Base-by-base conservation (phyloP, 2,329 filamentous ascomycete species). In the Trichoderma guizhouense region DNA sequence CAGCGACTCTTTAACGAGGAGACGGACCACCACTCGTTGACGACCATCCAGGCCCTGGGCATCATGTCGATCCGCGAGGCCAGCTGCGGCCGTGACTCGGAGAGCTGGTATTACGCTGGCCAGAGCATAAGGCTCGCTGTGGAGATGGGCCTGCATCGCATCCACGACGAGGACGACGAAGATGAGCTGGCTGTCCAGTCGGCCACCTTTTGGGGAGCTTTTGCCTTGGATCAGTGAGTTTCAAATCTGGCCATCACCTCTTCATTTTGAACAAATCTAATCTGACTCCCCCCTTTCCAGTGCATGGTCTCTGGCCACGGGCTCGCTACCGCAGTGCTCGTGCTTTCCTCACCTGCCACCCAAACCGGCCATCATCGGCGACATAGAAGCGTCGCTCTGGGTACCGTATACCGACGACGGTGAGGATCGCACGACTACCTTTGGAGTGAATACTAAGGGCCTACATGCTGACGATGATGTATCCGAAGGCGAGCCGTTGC, bases 1-100 rank as follows among this genome's bases (percentile, higher is more conserved):
- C 85, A 87, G 73, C 84, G 89, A 11, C 82, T 93, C 0, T 84
- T 93, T 34, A 83, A 87, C 71, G 82, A 87, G 69, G 86, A 90
- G 74, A 79, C 82, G 2, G 83, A 92, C 72, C 87, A 89, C 67
- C 88, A 92, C 73, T 87, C 80, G 7, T 81, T 94, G 34, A 92
- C 91, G 3, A 93, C 90, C 5, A 90, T 93, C 58, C 92, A 94
- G 81, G 92, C 92, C 1, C 82, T 94, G 21, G 91, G 91, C 7
- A 88, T 94, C 76, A 92, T 95, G 91, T 91, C 90, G 7, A 89
- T 93, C 74, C 84, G 92, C 55, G 91, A 94, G 81, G 91, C 90
- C 3, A 93, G 91, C 76, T 90, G 89, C 74, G 91, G 91, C 0
- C 86, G 91, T 39, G 90, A 93, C 76, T 92, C 90, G 34, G 89